Conservation (phyloP, 805 yeast genomes). For the Candida stauntonica region DNA sequence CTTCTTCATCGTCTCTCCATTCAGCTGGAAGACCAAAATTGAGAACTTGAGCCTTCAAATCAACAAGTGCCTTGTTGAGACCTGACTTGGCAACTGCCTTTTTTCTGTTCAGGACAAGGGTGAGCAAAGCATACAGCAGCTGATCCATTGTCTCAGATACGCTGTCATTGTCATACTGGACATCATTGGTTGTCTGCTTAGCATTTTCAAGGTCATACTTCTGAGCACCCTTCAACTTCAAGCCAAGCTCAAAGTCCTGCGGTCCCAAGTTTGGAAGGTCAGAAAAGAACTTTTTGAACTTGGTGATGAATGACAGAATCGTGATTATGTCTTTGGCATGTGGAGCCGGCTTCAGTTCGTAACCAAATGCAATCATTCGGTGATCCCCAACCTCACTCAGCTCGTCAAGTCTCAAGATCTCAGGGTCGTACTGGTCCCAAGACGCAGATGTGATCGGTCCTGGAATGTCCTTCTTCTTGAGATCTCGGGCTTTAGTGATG, state of each 20-base stretch:
- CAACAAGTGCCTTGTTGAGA: conserved; percentile 15
- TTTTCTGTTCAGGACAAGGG: conserved; percentile 18
- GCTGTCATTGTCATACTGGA: conserved; percentile 3
- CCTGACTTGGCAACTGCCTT: conserved; percentile 8
- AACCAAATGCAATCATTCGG: conserved; percentile 24
- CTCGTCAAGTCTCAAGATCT: conserved; percentile 2
- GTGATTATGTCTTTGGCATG: conserved; percentile 22
- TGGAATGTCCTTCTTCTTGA: conserved; percentile 21
- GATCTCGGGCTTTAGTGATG: conserved; percentile 11
- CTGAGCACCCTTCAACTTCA: conserved; percentile 12
- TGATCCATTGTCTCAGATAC: conserved; percentile 17
- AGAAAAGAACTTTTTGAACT: conserved; percentile 18
- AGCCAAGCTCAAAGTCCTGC: conserved; percentile 26
- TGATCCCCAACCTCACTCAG: conserved; percentile 5
- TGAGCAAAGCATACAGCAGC: conserved; percentile 15
- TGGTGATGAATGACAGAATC: conserved; percentile 20
- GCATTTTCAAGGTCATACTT: conserved; percentile 16
- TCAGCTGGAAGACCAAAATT: conserved; percentile 25
- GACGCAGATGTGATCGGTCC: conserved; percentile 21
- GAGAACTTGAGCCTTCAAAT: conserved; percentile 14
- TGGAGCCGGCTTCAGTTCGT: conserved; percentile 22
- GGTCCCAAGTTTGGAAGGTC: conserved; percentile 22
- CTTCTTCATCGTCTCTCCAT: conserved; percentile 26
- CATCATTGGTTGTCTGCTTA: conserved; percentile 7
- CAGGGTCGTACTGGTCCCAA: conserved; percentile 17